Base-by-base conservation (phyloP, 2,329 filamentous ascomycete species). In the Apiospora phragmitis region DNA sequence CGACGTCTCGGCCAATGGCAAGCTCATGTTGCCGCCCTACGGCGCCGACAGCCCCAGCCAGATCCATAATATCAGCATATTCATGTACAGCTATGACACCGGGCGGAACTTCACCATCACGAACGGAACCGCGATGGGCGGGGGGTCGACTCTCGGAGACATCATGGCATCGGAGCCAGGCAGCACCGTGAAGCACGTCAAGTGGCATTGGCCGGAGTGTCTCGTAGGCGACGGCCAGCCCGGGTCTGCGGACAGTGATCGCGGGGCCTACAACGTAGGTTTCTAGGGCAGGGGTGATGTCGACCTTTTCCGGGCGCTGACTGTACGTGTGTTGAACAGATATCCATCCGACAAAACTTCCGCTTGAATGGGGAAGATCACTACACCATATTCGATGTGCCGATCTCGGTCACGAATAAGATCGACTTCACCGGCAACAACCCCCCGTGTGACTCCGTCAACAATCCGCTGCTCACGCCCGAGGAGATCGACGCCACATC, bases 131-230 rank as follows among this genome's bases (percentile, higher is more conserved):
- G 85, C 84, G 6, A 81, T 84, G 4, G 79, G 80, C 9, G 82
- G 84, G 70, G 85, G 86, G 68, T 87, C 86, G 9, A 90, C 86
- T 59, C 79, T 91, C 8, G 88, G 89, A 1, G 84, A 90, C 67
- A 90, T 93, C 69, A 87, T 93, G 83, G 78, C 81, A 38, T 88
- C 91, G 72, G 91, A 93, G 76, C 80, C 85, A 0, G 87, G 87
- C 4, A 92, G 90, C 76, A 93, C 91, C 0, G 92, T 93, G 59
- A 93, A 93, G 78, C 91, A 93, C 77, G 85, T 93, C 72, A 90
- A 91, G 76, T 93, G 91, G 90, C 83, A 87, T 26, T 93, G 91
- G 91, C 91, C 92, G 0, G 86, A 87, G 71, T 93, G 91, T 75
- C 83, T 93, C 0, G 88, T 90, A 3, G 91, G 91, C 24, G 82